A percentile compares a stretch with the other conserved stretches of the same genome.
Conservation (phyloP, 306 rosid genomes). For the Begonia loranthoides region DNA sequence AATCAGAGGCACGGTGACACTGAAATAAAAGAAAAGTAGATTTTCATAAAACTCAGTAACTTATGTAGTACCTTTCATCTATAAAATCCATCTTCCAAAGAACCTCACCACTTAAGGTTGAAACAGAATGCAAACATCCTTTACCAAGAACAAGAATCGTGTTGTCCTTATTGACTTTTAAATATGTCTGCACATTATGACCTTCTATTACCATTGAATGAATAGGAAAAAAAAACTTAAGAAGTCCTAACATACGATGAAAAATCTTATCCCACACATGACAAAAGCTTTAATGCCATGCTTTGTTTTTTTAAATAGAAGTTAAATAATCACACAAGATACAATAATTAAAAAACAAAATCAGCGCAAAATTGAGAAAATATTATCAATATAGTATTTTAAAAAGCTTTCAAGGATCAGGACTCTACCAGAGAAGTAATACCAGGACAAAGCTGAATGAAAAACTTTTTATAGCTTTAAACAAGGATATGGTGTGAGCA, state of each 20-base stretch:
- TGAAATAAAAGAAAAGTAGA: slow-evolving; percentile 5
- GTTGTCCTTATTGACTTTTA: slow-evolving; percentile 63
- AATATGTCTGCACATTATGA: slow-evolving; percentile 49
- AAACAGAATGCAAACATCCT: slow-evolving; percentile 70
- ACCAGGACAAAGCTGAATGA: too few relatives aligned
- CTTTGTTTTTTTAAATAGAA: not conserved
- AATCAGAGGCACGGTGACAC: slow-evolving; percentile 15
- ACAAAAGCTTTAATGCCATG: too few relatives aligned
- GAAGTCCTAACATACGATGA: too few relatives aligned
- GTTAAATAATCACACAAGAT: not conserved
- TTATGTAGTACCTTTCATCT: slow-evolving; percentile 40
- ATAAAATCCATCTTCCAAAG: slow-evolving; percentile 70
- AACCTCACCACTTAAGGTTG: slow-evolving; percentile 64
- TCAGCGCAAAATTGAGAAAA: too few relatives aligned
- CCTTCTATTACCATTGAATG: slow-evolving; percentile 12
- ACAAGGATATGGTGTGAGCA: too few relatives aligned
- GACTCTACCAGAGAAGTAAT: too few relatives aligned
- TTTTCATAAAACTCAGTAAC: slow-evolving; percentile 7
- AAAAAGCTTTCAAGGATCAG: too few relatives aligned
- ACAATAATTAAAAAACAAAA: slow-evolving; percentile 2
- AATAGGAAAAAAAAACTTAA: slow-evolving; percentile 4
- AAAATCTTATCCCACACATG: too few relatives aligned
- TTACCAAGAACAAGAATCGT: slow-evolving; percentile 58
- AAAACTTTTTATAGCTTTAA: too few relatives aligned
- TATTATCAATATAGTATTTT: too few relatives aligned